Evolutionary conservation across 768 basidiomycete genomes (phyloP), one percentile per base, ranked within the genome.

Genomic region (Obba rivulosa): DNA sequence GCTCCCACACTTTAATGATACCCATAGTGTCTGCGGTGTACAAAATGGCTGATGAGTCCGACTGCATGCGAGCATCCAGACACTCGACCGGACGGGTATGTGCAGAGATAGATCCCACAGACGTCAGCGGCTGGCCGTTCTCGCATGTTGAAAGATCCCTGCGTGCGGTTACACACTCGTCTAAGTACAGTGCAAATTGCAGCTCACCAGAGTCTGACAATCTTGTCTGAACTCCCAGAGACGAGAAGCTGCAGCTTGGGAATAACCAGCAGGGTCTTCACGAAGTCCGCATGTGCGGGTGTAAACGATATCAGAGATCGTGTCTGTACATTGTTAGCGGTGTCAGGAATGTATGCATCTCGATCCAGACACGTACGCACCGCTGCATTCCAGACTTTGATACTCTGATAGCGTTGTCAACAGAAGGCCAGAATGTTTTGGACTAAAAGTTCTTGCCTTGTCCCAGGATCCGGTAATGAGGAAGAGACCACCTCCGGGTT

Each of bases 401-500:
- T 89, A 0, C 83, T 83, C 91, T 97, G 20, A 46, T 25, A 37
- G 1, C 14, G 39, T 48, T 8, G 48, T 13, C 13, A 51, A 56
- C 50, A 56, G 54, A 49, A 51, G 41, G 41, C 39, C 34, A 28
- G 37, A 13, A 8, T 21, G 22, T 35, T 28, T 23, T 17, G 20
- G 4, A 24, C 4, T 24, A 18, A 34, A 20, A 5, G 35, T 20
- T 1, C 45, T 39, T 54, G 80, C 89, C 67, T 80, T 84, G 64
- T 99, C 96, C 96, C 96, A 99, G 40, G 93, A 93, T 18, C 89
- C 93, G 38, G 89, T 92, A 53, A 98, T 77, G 34, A 99, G 67
- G 8, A 87, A 7, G 13, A 31, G 28, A 31, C 28, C 63, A 52
- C 74, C 71, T 11, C 62, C 66, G 48, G 75, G 68, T 47, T 65